Conservation (phyloP, 2,329 filamentous ascomycete species). For the Cryphonectria carpinicola region DNA sequence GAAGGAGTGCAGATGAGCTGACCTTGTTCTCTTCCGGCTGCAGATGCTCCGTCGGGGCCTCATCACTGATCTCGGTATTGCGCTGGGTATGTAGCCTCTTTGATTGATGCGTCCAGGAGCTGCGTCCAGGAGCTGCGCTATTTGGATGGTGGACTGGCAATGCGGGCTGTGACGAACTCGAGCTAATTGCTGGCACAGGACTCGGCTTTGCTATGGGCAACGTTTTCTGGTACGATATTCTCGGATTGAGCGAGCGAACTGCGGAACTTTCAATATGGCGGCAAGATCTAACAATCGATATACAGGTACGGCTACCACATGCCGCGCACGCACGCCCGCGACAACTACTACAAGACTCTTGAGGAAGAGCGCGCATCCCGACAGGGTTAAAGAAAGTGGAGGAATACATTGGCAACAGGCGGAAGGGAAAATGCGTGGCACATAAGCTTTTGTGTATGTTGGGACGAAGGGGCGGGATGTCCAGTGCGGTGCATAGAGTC, state of each 20-base stretch:
- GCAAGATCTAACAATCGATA: neutral
- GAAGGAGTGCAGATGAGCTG: conserved; percentile 36
- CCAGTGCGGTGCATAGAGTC: conserved; percentile 18
- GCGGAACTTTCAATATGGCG: neutral
- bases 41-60: conserved; percentile 66
- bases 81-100: conserved; percentile 52
- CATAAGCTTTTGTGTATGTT: conserved; percentile 19
- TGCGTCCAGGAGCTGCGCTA: neutral
- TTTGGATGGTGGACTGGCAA: neutral
- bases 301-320: conserved; percentile 66
- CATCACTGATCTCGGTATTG: conserved; percentile 59
- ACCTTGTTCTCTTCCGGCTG: conserved; percentile 33
- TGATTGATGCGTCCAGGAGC: neutral
- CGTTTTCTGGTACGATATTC: conserved; percentile 57
- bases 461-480: conserved; percentile 2
- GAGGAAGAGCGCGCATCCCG: conserved; percentile 58
- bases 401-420: neutral
- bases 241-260: neutral
- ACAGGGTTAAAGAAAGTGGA: conserved; percentile 19
- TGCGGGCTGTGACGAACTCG: conserved; percentile 4
- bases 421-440: neutral
- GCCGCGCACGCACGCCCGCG: conserved; percentile 61
- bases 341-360: conserved; percentile 61
- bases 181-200: conserved; percentile 48
- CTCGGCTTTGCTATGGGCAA: conserved; percentile 59